Evolutionary conservation across 495 filamentous ascomycete genomes (phyloP), one percentile per base, ranked within the genome.

Genomic region (Daldinia childiae): DNA sequence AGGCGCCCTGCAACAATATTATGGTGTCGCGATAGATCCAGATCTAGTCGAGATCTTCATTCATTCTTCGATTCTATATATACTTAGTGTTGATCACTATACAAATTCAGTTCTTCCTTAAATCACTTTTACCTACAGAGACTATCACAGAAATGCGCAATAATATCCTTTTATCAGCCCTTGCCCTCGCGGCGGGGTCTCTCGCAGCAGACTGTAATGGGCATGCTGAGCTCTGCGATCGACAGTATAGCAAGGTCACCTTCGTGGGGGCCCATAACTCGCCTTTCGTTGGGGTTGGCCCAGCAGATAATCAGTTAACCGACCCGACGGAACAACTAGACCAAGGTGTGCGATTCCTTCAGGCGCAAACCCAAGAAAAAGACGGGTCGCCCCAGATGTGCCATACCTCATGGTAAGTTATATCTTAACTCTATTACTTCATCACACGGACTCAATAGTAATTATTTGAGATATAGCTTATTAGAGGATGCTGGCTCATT

Each of bases 181-280:
- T 77, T 19, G 72, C 70, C 19, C 58, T 75, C 6, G 69, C 55
- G 30, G 66, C 69, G 32, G 68, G 64, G 39, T 58, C 63, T 36
- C 58, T 73, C 19, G 77, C 71, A 11, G 69, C 74, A 17, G 79
- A 90, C 26, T 97, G 93, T 82, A 97, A 97, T 77, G 85, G 86
- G 69, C 89, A 91, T 69, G 77, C 86, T 9, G 91, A 93, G 73
- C 88, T 93, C 69, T 97, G 93, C 80, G 71, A 74, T 15, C 83
- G 91, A 32, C 81, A 81, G 17, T 97, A 93, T 72, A 91, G 90
- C 79, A 91, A 95, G 67, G 88, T 95, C 66, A 92, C 91, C 55
- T 87, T 90, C 76, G 85, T 94, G 2, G 91, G 89, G 4, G 87
- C 90, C 48, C 91, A 97, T 77, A 94, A 95, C 77, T 92, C 90